These are phyloP conservation scores for Osmanthus fragrans DNA, from an alignment of 257 asterid species.

Conservation along the genomic window DNA sequence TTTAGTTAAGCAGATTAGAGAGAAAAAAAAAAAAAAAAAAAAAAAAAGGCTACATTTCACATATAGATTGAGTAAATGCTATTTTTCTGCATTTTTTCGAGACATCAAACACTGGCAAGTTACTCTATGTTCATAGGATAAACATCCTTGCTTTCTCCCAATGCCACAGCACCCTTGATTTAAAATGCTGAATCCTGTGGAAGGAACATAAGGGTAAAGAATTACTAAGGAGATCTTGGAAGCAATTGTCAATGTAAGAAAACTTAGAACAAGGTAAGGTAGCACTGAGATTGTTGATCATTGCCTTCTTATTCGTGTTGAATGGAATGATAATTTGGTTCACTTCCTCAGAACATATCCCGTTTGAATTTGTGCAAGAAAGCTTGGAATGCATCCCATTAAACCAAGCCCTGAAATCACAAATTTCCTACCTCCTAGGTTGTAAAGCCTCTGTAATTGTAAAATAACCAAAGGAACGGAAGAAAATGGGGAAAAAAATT, in stretches of 20 bases:
- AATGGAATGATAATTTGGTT: constrained; percentile 67
- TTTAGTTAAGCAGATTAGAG: background rate
- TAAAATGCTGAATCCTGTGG: constrained; percentile 62
- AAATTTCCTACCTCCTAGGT: constrained; percentile 84
- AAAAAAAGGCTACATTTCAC: background rate
- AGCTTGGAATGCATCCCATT: constrained; percentile 93
- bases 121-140: constrained; percentile 68
- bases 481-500: constrained; percentile 25
- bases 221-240: constrained; percentile 63
- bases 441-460: constrained; percentile 59
- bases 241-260: constrained; percentile 59
- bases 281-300: constrained; percentile 58
- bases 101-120: constrained; percentile 54
- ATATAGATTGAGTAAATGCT: background rate
- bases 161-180: constrained; percentile 84
- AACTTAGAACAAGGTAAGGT: constrained; percentile 64
- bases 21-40: no score
- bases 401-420: constrained; percentile 77
- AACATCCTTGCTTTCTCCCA: constrained; percentile 43
- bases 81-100: background rate
- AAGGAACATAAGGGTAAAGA: background rate
- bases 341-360: constrained; percentile 64
- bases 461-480: background rate
- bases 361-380: constrained; percentile 57
- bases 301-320: constrained; percentile 56